Conservation (phyloP, 2,329 filamentous ascomycete genomes). For the Juglanconis sp. region DNA sequence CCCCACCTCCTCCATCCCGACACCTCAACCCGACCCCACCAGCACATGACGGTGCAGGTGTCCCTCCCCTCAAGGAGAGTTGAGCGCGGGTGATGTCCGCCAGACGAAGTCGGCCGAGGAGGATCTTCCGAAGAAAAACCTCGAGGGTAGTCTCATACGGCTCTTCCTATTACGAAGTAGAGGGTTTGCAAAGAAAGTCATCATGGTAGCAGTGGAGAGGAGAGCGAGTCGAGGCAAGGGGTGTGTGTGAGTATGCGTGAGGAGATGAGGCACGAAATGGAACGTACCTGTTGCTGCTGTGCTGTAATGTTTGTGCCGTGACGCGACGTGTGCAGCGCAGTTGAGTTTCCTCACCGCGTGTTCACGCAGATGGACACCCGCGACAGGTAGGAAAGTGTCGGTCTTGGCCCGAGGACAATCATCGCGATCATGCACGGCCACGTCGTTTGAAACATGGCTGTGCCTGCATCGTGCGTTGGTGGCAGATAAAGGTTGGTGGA, state of each 20-base stretch:
- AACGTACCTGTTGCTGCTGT: conserved; percentile 1
- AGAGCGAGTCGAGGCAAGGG: background rate
- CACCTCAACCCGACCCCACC: conserved; percentile 23
- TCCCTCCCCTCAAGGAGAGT: conserved; percentile 15
- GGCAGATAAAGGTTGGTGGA: background rate
- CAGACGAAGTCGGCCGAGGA: conserved; percentile 14
- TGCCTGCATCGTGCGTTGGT: conserved; percentile 12
- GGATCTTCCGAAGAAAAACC: conserved; percentile 17
- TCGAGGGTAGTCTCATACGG: conserved; percentile 36
- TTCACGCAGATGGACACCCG: background rate
- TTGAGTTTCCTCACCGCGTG: background rate
- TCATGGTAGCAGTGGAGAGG: conserved; percentile 26
- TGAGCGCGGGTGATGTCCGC: conserved; percentile 14
- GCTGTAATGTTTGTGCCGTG: too few species aligned
- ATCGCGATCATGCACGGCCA: conserved; percentile 5
- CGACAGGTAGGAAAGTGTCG: background rate
- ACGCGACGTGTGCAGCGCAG: background rate
- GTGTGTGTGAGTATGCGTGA: background rate
- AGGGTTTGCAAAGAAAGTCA: conserved; percentile 36
- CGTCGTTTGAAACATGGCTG: conserved; percentile 13
- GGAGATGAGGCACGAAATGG: background rate
- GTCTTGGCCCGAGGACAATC: background rate
- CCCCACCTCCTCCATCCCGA: conserved; percentile 27
- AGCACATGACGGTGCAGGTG: conserved; percentile 36
- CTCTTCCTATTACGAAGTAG: conserved; percentile 36